A percentile compares a stretch with the other conserved stretches of the same genome.
Conservation (phyloP, 2,329 filamentous ascomycete species). For the Metarhizium anisopliae region DNA sequence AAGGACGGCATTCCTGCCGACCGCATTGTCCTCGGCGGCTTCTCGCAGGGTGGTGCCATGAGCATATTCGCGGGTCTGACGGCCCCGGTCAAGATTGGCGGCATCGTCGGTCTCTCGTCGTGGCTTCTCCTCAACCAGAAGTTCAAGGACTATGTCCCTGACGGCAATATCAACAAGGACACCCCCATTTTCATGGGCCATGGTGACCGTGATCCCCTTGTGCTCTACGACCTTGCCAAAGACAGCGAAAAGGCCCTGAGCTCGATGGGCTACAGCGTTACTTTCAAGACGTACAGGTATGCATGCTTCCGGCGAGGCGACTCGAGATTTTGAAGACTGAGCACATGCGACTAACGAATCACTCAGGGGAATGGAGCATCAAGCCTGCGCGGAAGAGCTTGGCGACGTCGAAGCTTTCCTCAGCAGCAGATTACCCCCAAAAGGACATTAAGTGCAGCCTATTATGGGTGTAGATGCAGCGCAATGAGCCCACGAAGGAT, state of each 20-base stretch:
- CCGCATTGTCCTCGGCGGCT: conserved; percentile 75
- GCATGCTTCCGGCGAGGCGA: conserved; percentile 22
- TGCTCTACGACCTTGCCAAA: conserved; percentile 60
- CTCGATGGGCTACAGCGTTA: conserved; percentile 61
- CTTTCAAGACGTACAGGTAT: conserved; percentile 68
- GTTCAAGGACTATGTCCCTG: conserved; percentile 29
- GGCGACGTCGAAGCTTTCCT: conserved; percentile 65
- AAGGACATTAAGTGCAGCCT: conserved; percentile 5
- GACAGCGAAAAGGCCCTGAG: conserved; percentile 58
- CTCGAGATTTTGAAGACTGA: neutral
- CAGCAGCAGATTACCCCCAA: conserved; percentile 33
- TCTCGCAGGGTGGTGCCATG: conserved; percentile 80
- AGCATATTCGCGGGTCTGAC: conserved; percentile 72
- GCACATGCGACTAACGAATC: neutral
- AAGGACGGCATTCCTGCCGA: conserved; percentile 69
- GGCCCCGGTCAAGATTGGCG: conserved; percentile 60
- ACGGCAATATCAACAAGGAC: conserved; percentile 43
- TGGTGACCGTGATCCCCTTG: conserved; percentile 67
- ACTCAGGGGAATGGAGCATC: conserved; percentile 60
- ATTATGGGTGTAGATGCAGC: neutral
- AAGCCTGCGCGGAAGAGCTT: conserved; percentile 68
- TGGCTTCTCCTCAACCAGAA: conserved; percentile 60
- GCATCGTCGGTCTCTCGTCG: conserved; percentile 73
- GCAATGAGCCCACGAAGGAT: neutral
- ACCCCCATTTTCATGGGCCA: conserved; percentile 88